phyloP scores from a whole-genome alignment of 176 grass and related monocot genomes.

The Thalia dealbata region DNA sequence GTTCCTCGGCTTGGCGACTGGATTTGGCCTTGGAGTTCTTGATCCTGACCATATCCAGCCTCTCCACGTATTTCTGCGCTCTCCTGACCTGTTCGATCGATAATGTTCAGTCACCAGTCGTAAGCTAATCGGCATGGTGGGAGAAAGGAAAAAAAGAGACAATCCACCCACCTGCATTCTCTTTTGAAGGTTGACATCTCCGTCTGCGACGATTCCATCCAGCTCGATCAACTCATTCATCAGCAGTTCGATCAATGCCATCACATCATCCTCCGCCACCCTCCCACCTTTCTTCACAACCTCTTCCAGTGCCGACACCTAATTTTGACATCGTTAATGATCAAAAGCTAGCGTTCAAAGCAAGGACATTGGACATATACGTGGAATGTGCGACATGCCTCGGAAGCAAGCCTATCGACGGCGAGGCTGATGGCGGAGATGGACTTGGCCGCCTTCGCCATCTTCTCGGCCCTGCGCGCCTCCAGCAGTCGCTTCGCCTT shows the following conservation, averaged over 20 bases:
- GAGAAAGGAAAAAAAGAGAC: neutral
- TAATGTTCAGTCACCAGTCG: neutral
- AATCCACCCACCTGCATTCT: neutral
- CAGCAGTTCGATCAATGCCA: conserved; percentile 58
- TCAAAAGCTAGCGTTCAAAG: neutral
- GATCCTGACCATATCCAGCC: conserved; percentile 58
- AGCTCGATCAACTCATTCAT: conserved; percentile 94
- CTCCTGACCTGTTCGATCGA: conserved; percentile 42
- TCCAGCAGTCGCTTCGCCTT: conserved; percentile 67
- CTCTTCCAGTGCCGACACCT: conserved; percentile 74
- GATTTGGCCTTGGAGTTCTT: conserved; percentile 32
- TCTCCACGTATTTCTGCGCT: conserved; percentile 81
- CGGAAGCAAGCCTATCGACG: conserved; percentile 72
- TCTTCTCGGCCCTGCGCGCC: conserved; percentile 47
- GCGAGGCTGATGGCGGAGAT: conserved; percentile 56
- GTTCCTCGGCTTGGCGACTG: conserved; percentile 30
- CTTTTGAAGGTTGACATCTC: conserved; percentile 3
- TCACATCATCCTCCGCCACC: conserved; percentile 68
- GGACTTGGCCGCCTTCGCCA: conserved; percentile 56
- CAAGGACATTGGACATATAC: neutral
- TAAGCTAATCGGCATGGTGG: neutral
- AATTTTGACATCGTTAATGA: neutral
- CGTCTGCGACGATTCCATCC: conserved; percentile 10
- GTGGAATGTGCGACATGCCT: conserved; percentile 25
- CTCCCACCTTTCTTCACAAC: conserved; percentile 66